These are phyloP conservation scores for Creolimax fragrantissima DNA, from an alignment of 78 protist species.

Conservation along the genomic window DNA sequence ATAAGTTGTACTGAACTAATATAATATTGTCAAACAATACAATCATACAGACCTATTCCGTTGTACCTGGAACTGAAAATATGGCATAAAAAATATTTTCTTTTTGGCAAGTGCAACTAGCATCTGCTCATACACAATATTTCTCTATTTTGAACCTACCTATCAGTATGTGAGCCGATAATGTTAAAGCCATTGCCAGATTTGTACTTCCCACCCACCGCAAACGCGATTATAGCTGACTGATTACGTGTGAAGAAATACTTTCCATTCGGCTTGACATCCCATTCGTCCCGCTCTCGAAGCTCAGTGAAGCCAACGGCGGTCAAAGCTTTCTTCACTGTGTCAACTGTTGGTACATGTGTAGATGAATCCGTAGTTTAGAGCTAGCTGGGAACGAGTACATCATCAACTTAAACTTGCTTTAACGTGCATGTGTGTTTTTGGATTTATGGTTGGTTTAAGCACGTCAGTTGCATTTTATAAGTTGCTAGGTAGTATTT, in stretches of 20 bases:
- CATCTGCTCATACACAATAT: neutral
- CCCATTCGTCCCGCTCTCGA: neutral
- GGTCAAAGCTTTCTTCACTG: neutral
- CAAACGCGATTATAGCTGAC: constrained; percentile 70
- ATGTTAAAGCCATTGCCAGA: constrained; percentile 58
- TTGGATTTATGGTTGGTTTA: too few species aligned
- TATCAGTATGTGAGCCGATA: constrained; percentile 82
- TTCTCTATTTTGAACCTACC: neutral
- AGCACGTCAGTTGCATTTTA: too few species aligned
- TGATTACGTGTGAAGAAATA: constrained; percentile 85
- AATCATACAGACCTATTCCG: too few species aligned
- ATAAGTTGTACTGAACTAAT: too few species aligned
- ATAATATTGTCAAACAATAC: too few species aligned
- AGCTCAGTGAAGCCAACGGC: neutral
- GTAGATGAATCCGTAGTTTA: too few species aligned
- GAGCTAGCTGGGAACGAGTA: too few species aligned
- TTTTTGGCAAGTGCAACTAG: too few species aligned
- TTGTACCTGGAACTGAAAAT: too few species aligned
- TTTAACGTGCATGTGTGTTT: neutral
- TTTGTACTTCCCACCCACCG: constrained; percentile 73
- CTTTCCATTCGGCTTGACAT: neutral
- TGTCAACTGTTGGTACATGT: neutral
- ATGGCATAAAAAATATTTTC: too few species aligned
- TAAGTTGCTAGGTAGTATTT: too few species aligned
- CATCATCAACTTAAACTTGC: neutral